These are phyloP conservation scores for Fusarium nematophilum DNA, from an alignment of 2,329 filamentous ascomycete genomes.

Conservation along the genomic window DNA sequence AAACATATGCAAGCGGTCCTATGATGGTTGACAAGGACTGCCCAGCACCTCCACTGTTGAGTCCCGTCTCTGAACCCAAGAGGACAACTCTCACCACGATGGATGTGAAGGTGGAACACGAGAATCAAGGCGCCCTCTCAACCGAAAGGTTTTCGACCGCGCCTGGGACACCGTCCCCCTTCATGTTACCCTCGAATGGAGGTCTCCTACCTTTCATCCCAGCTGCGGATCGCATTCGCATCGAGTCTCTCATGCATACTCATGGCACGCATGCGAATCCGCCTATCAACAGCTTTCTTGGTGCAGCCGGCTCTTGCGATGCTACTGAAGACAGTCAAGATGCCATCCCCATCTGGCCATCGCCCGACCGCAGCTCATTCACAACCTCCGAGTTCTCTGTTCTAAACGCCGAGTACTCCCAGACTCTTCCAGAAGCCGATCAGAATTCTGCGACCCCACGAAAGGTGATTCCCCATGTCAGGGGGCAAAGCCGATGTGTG, in stretches of 20 bases:
- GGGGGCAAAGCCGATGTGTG: conserved; percentile 37
- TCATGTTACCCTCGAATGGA: neutral
- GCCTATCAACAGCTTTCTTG: neutral
- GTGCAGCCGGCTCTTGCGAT: neutral
- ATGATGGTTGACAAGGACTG: conserved; percentile 35
- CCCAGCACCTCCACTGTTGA: conserved; percentile 34
- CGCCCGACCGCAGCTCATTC: neutral
- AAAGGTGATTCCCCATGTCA: conserved; percentile 23
- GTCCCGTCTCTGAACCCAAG: conserved; percentile 1
- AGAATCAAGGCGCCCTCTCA: conserved; percentile 8
- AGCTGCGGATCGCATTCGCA: neutral
- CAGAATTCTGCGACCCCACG: conserved; percentile 17
- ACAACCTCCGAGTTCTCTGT: conserved; percentile 16
- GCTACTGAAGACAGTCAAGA: neutral
- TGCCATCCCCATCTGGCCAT: neutral
- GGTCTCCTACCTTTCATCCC: neutral
- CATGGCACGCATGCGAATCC: neutral
- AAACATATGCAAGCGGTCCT: conserved; percentile 31
- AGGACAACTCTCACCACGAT: neutral
- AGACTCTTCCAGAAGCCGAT: conserved; percentile 21
- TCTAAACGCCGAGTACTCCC: conserved; percentile 33
- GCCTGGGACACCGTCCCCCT: neutral
- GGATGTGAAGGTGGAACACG: conserved; percentile 4
- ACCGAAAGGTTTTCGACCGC: neutral
- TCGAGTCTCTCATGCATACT: neutral